Evolutionary conservation across 345 rosid species (phyloP).

Genomic region (Salix viminalis): DNA sequence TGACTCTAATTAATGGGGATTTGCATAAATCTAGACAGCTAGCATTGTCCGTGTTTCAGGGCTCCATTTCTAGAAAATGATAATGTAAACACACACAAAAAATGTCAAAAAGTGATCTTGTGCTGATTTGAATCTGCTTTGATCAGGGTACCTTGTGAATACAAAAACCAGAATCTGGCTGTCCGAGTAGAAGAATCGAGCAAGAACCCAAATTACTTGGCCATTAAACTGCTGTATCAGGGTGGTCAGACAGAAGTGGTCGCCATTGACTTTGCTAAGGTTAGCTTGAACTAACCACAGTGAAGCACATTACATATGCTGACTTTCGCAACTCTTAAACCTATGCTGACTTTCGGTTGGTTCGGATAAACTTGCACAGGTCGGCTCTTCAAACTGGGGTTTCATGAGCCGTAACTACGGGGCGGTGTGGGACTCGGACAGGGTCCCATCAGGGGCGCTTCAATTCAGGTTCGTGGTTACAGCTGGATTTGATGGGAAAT

Average conservation of each 20-base stretch:
- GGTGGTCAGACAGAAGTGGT: slow-evolving; percentile 96
- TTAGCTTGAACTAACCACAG: background rate
- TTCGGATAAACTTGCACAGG: slow-evolving; percentile 19
- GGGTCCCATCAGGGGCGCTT: slow-evolving; percentile 64
- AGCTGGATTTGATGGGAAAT: slow-evolving; percentile 76
- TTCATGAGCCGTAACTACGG: slow-evolving; percentile 68
- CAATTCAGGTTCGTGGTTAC: slow-evolving; percentile 79
- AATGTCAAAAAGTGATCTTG: background rate
- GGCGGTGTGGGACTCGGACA: slow-evolving; percentile 71
- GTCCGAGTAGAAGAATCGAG: slow-evolving; percentile 94
- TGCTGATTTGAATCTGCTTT: background rate
- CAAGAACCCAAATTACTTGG: slow-evolving; percentile 61
- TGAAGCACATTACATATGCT: background rate
- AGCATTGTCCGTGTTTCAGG: background rate
- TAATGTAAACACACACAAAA: too few relatives aligned
- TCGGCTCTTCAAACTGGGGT: slow-evolving; percentile 66
- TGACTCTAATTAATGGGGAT: background rate
- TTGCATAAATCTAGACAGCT: background rate
- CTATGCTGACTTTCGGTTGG: background rate
- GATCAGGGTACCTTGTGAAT: slow-evolving; percentile 79
- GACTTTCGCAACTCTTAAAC: too few relatives aligned
- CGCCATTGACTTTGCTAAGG: slow-evolving; percentile 66
- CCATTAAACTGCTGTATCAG: slow-evolving; percentile 67
- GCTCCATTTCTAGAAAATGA: background rate
- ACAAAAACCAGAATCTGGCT: slow-evolving; percentile 54